phyloP scores from a whole-genome alignment of 2,329 filamentous ascomycete genomes.

The Penicillium sclerotiorum region DNA sequence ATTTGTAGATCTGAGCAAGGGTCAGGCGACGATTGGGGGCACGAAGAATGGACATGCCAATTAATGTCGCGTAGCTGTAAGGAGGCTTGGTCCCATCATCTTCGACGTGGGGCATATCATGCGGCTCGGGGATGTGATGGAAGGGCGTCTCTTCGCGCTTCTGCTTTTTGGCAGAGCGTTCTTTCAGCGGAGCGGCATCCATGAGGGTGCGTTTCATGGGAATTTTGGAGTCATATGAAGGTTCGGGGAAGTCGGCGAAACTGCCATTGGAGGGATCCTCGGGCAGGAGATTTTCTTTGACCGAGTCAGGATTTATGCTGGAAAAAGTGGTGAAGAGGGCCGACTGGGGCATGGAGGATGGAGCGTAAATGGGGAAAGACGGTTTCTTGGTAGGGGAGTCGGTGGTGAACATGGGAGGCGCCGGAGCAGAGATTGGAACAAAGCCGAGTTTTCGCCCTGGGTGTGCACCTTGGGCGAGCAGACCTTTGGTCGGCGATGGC shows the following conservation, averaged over 20 bases:
- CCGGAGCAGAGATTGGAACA: slow-evolving; percentile 61
- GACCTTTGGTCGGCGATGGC: slow-evolving; percentile 71
- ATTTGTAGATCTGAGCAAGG: slow-evolving; percentile 95
- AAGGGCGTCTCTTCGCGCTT: slow-evolving; percentile 59
- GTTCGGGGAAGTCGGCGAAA: slow-evolving; percentile 52
- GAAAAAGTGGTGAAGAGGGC: slow-evolving; percentile 56
- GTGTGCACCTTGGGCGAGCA: slow-evolving; percentile 56
- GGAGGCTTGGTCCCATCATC: slow-evolving; percentile 89
- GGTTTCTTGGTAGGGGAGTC: slow-evolving; percentile 53
- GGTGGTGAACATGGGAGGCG: slow-evolving; percentile 47
- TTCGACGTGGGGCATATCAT: slow-evolving; percentile 77
- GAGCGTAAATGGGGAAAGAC: slow-evolving; percentile 35
- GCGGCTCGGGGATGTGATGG: slow-evolving; percentile 66
- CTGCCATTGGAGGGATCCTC: slow-evolving; percentile 45
- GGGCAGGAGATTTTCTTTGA: slow-evolving; percentile 52
- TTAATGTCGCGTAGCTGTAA: slow-evolving; percentile 92
- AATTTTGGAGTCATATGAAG: slow-evolving; percentile 47
- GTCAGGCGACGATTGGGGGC: slow-evolving; percentile 82
- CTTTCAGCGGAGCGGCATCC: slow-evolving; percentile 73
- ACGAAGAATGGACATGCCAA: slow-evolving; percentile 94
- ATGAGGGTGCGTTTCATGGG: slow-evolving; percentile 64
- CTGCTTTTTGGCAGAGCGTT: slow-evolving; percentile 69
- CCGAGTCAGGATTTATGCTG: slow-evolving; percentile 46
- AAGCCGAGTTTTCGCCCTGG: slow-evolving; percentile 62
- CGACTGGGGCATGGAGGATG: slow-evolving; percentile 43